Evolutionary conservation across 495 filamentous ascomycete species (phyloP), one percentile per base, ranked within the genome.

Genomic region (Neurospora sp.): DNA sequence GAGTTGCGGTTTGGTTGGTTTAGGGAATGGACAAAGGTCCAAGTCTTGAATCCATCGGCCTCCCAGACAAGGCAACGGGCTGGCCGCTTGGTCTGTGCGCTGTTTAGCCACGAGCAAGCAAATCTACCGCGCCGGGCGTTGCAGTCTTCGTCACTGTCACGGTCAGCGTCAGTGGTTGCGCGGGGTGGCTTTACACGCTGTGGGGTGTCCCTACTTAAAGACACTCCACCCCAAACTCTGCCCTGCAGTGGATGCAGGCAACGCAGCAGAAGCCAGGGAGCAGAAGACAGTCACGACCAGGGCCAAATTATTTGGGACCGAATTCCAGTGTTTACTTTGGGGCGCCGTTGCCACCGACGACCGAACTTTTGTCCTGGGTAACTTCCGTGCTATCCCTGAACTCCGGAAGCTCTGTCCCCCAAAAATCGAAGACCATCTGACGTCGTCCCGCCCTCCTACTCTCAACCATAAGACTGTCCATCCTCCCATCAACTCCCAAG

Each of bases 261-360:
- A 66, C 27, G 54, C 14, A 62, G 11, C 54, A 66, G 54, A 62
- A 62, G 54, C 54, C 54, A 62, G 54, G 54, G 54, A 66, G 54
- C 54, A 62, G 54, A 66, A 35, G 54, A 7, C 54, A 18, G 27
- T 66, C 54, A 62, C 27, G 27, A 35, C 54, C 27, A 35, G 54
- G 27, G 54, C 54, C 54, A 35, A 31, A 62, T 62, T 62, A 62
- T 62, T 66, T 66, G 12, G 54, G 14, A 35, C 54, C 14, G 54
- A 66, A 66, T 18, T 23, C 70, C n/a, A 39, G 40, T 80, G 77
- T 80, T 78, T 78, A 80, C 78, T 78, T 78, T 54, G n/a, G 54
- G 44, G 37, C 54, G 42, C 66, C 72, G 78, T 80, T 80, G 78
- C 77, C 74, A 80, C 74, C 72, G 40, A 80, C 78, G 71, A 80